Evolutionary conservation across 768 basidiomycete species (phyloP), one percentile per base, ranked within the genome.

Genomic region (Hericium erinaceus): DNA sequence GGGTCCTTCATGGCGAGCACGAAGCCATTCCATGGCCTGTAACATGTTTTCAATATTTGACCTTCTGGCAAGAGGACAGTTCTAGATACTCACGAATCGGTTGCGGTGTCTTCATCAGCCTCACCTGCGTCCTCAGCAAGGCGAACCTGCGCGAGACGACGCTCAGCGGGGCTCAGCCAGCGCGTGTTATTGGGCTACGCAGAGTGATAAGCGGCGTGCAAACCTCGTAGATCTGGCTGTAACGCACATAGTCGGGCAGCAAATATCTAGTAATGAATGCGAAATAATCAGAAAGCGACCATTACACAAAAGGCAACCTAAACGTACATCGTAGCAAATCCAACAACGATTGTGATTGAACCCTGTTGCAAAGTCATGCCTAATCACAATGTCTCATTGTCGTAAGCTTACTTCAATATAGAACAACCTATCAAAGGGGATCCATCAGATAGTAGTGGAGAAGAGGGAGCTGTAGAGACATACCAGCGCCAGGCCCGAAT

Each of bases 401-500:
- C 44, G 26, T 26, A 13, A 12, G 22, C 60, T 56, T 67, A 78
- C 84, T 74, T 85, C 87, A 48, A 87, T 84, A 65, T 77, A 85
- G 66, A 89, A 89, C 39, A 88, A 62, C 86, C 85, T 83, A 58
- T 2, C 12, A 24, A 57, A 22, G 22, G 24, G 16, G 1, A 33
- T 33, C 33, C 33, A 10, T 33, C 33, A 26, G 46, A 52, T 24
- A 57, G 24, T 22, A 33, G 33, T 33, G 33, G 8, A 33, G 4
- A 39, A 26, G 13, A 33, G 46, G 15, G 55, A 33, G 12, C 24
- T 48, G 11, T 37, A 40, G 48, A 15, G 26, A 26, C 73, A 58
- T 60, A 82, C 83, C 82, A 89, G 73, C 83, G 65, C 87, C 87
- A 89, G 10, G 84, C 85, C 28, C 81, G 66, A 44, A 86, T 82